These are phyloP conservation scores for Trypanosoma platydactyli DNA, from an alignment of 208 protist genomes.

Conservation along the genomic window DNA sequence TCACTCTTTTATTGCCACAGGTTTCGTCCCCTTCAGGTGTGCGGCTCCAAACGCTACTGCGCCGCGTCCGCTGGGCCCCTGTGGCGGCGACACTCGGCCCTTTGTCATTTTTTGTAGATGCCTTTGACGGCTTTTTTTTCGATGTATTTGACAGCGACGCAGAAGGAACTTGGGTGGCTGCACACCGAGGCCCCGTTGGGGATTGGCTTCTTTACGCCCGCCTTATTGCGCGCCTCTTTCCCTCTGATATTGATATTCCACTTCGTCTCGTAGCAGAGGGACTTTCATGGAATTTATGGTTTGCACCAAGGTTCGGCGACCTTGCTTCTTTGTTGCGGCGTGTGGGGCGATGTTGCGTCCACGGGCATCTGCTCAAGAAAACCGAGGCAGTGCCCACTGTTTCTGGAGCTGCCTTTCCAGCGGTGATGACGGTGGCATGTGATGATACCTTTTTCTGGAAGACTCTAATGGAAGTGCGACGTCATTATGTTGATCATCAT, in stretches of 20 bases:
- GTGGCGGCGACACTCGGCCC: slow-evolving; percentile 27
- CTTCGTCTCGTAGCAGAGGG: slow-evolving; percentile 34
- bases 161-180: slow-evolving; percentile 18
- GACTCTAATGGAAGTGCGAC: slow-evolving; percentile 10
- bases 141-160: slow-evolving; percentile 8
- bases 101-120: slow-evolving; percentile 27
- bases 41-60: slow-evolving; percentile 16
- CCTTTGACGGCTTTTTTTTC: slow-evolving; percentile 47
- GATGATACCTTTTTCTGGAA: slow-evolving; percentile 17
- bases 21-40: slow-evolving; percentile 26
- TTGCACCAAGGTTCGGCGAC: slow-evolving; percentile 39
- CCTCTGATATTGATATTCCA: slow-evolving; percentile 28
- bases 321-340: slow-evolving; percentile 27
- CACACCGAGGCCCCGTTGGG: slow-evolving; percentile 29
- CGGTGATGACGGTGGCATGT: neutral
- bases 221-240: slow-evolving; percentile 32
- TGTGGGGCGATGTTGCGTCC: slow-evolving; percentile 30
- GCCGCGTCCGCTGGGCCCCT: slow-evolving; percentile 30
- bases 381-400: neutral
- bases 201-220: slow-evolving; percentile 35
- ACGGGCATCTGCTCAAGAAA: slow-evolving; percentile 21
- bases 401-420: neutral
- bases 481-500: neutral
- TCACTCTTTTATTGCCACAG: slow-evolving; percentile 29
- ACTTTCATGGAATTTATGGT: slow-evolving; percentile 32